Evolutionary conservation across 805 yeast species (phyloP).

Genomic region (Wilhelminamyces savonicus): DNA sequence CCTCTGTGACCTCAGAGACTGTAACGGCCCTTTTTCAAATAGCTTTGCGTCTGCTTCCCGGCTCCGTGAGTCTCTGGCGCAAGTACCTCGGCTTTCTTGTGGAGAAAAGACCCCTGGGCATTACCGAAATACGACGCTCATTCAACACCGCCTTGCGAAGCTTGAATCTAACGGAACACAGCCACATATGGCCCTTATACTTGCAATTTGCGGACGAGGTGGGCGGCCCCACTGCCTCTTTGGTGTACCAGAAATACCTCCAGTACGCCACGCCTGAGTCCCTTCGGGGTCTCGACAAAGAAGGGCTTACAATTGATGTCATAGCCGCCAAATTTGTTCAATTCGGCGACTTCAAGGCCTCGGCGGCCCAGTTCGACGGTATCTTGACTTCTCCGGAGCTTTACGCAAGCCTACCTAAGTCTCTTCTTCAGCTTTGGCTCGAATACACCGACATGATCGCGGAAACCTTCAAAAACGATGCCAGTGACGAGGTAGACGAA

Average conservation of each 20-base stretch:
- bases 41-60: slow-evolving; percentile 36
- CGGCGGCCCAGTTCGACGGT: slow-evolving; percentile 24
- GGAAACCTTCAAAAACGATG: too few species aligned
- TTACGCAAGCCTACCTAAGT: slow-evolving; percentile 24
- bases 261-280: slow-evolving; percentile 17
- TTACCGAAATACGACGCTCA: slow-evolving; percentile 32
- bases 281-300: slow-evolving; percentile 1
- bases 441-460: slow-evolving; percentile 34
- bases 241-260: slow-evolving; percentile 24
- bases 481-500: background rate
- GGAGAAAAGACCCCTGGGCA: slow-evolving; percentile 18
- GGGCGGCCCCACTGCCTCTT: slow-evolving; percentile 34
- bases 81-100: slow-evolving; percentile 41
- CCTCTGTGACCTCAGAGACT: too few species aligned
- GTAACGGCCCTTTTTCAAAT: slow-evolving; percentile 39
- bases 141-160: slow-evolving; percentile 46
- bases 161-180: slow-evolving; percentile 48
- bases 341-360: slow-evolving; percentile 17
- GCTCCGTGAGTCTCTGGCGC: slow-evolving; percentile 48
- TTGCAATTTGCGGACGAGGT: slow-evolving; percentile 48
- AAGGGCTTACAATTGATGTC: slow-evolving; percentile 15
- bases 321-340: slow-evolving; percentile 26
- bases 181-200: slow-evolving; percentile 35
- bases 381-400: slow-evolving; percentile 24
- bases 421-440: slow-evolving; percentile 43